These are phyloP conservation scores for Pittosporum tobira DNA, from an alignment of 129 eudicot species.

Conservation along the genomic window DNA sequence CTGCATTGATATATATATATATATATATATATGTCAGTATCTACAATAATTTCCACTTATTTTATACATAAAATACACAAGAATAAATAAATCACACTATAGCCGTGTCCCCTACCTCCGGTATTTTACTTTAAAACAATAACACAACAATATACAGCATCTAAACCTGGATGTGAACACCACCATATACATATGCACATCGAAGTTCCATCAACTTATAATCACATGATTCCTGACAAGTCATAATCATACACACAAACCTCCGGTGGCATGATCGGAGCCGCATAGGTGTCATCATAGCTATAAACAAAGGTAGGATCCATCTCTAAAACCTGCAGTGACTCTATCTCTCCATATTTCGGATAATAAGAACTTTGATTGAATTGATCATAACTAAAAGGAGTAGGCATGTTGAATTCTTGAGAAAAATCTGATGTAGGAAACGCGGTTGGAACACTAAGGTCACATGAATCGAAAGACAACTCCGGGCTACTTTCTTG, in stretches of 20 bases:
- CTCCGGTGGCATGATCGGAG: slow-evolving; percentile 17
- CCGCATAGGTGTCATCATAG: neutral
- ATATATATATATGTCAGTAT: too few species aligned
- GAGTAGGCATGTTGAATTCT: slow-evolving; percentile 1
- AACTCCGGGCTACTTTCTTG: slow-evolving; percentile 18
- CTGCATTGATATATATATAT: too few species aligned
- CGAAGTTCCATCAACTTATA: too few species aligned
- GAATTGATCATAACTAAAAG: neutral
- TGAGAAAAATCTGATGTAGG: neutral
- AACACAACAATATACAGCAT: too few species aligned
- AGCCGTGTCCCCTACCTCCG: too few species aligned
- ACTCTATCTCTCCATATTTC: slow-evolving; percentile 17
- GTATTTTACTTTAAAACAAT: too few species aligned
- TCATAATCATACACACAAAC: slow-evolving; percentile 18
- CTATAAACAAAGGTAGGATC: slow-evolving; percentile 11
- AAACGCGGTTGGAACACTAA: neutral
- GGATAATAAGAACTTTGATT: slow-evolving; percentile 1
- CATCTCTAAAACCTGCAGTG: slow-evolving; percentile 28
- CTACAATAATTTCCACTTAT: too few species aligned
- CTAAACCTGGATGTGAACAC: neutral
- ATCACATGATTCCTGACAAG: slow-evolving; percentile 12
- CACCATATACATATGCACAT: too few species aligned
- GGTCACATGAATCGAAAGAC: slow-evolving; percentile 16
- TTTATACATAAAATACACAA: too few species aligned
- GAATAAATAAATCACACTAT: too few species aligned